Conservation (phyloP, 805 yeast species). For the Maudiozyma barnettii region DNA sequence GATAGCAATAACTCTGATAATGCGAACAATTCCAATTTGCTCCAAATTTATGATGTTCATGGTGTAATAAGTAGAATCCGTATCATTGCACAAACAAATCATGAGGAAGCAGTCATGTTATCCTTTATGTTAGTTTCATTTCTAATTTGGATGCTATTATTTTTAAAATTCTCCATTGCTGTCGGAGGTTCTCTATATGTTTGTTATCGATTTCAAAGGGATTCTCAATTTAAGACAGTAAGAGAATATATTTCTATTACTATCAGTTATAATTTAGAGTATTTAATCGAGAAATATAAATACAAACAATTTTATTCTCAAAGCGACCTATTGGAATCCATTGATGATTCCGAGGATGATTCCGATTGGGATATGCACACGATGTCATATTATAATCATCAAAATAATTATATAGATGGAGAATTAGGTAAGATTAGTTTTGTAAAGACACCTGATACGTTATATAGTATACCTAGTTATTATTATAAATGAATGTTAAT, state of each 20-base stretch:
- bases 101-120: slow-evolving; percentile 59
- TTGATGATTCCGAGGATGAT: background rate
- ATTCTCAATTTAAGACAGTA: slow-evolving; percentile 34
- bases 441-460: slow-evolving; percentile 5
- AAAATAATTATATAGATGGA: background rate
- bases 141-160: slow-evolving; percentile 61
- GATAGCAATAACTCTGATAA: background rate
- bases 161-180: slow-evolving; percentile 47
- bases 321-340: slow-evolving; percentile 1
- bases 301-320: slow-evolving; percentile 9
- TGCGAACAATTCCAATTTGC: too few species aligned
- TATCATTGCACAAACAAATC: slow-evolving; percentile 49
- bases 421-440: slow-evolving; percentile 6
- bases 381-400: background rate
- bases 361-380: background rate
- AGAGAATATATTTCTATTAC: slow-evolving; percentile 54
- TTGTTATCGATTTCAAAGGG: slow-evolving; percentile 31
- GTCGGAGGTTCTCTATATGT: slow-evolving; percentile 44
- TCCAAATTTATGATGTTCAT: slow-evolving; percentile 7
- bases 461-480: slow-evolving; percentile 10
- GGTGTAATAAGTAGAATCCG: slow-evolving; percentile 38
- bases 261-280: slow-evolving; percentile 48
- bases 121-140: slow-evolving; percentile 71
- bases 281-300: slow-evolving; percentile 26
- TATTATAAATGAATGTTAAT: slow-evolving; percentile 5